These are phyloP conservation scores for Penicillium taxi DNA, from an alignment of 495 filamentous ascomycete species.

Conservation along the genomic window DNA sequence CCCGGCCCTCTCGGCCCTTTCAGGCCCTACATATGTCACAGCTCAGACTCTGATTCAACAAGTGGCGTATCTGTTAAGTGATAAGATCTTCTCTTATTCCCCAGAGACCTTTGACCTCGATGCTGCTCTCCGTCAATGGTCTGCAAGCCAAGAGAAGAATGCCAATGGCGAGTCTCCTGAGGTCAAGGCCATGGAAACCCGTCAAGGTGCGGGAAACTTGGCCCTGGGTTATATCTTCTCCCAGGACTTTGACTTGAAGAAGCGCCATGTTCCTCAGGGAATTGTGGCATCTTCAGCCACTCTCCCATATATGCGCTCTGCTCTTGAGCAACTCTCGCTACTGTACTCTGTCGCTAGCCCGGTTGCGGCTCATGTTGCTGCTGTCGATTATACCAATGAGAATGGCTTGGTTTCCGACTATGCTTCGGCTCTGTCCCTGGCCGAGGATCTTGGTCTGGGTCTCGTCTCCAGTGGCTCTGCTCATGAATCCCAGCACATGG, in stretches of 20 bases:
- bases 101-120: conserved; percentile 89
- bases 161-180: conserved; percentile 70
- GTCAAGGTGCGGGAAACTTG: conserved; percentile 83
- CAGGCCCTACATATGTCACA: conserved; percentile 83
- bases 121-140: conserved; percentile 70
- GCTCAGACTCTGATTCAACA: conserved; percentile 91
- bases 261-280: conserved; percentile 83
- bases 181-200: conserved; percentile 73
- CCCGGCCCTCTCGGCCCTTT: conserved; percentile 53
- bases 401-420: conserved; percentile 82
- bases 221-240: conserved; percentile 96
- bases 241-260: conserved; percentile 84
- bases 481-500: conserved; percentile 93
- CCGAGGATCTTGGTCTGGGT: conserved; percentile 87
- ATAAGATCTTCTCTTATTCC: conserved; percentile 95
- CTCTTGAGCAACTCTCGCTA: conserved; percentile 80
- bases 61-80: conserved; percentile 84
- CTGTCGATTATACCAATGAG: conserved; percentile 71
- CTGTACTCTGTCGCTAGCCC: conserved; percentile 86
- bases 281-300: conserved; percentile 79
- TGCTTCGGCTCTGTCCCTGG: conserved; percentile 64
- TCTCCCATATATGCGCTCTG: conserved; percentile 68
- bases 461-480: conserved; percentile 77
- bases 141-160: conserved; percentile 56
- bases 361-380: conserved; percentile 89